These are phyloP conservation scores for Chaetomidium leptoderma DNA, from an alignment of 495 filamentous ascomycete species.

Conservation along the genomic window DNA sequence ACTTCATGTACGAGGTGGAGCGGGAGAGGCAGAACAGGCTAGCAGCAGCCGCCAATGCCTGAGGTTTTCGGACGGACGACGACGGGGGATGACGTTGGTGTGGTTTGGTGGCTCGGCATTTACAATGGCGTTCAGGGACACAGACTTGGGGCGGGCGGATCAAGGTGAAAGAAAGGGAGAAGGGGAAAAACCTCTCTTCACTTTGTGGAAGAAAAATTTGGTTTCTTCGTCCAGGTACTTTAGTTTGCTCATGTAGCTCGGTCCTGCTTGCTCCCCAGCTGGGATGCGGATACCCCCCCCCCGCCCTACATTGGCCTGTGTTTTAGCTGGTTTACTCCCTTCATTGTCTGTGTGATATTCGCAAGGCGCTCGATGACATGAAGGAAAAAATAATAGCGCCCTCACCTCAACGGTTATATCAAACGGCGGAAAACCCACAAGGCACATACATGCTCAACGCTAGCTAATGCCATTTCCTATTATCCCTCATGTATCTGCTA, in stretches of 20 bases:
- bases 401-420: too few relatives aligned
- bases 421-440: background rate
- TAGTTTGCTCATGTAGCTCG: constrained; percentile 11
- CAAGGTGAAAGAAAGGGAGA: background rate
- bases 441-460: background rate
- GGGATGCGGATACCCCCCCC: constrained; percentile 13
- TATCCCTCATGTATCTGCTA: background rate
- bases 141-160: constrained; percentile 20
- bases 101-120: constrained; percentile 23
- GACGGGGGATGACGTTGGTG: background rate
- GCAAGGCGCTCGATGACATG: too few relatives aligned
- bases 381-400: too few relatives aligned
- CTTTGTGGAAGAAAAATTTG: constrained; percentile 5
- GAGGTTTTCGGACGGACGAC: background rate
- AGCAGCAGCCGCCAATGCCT: constrained; percentile 12
- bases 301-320: constrained; percentile 10
- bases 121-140: constrained; percentile 26
- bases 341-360: background rate
- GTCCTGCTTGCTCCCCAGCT: constrained; percentile 1
- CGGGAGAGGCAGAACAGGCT: constrained; percentile 47
- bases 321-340: background rate
- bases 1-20: constrained; percentile 98
- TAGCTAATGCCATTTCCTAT: background rate
- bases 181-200: background rate
- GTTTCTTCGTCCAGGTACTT: constrained; percentile 14